phyloP scores from a whole-genome alignment of 495 filamentous ascomycete genomes.

The Neurospora sp. region DNA sequence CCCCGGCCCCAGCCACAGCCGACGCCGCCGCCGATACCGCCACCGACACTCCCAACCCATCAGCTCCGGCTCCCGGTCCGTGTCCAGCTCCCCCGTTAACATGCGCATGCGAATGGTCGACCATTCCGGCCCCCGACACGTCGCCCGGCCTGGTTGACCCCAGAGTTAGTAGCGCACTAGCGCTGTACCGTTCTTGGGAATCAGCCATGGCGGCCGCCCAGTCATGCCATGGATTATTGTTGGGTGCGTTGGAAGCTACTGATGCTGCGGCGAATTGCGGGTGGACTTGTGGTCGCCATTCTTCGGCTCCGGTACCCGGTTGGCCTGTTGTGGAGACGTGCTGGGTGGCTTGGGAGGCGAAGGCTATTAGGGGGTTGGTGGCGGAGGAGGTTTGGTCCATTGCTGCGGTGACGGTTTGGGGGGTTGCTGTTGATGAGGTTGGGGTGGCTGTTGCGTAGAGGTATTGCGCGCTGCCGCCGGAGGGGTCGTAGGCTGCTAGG shows the following conservation, averaged over 20 bases:
- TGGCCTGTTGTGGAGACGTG: slow-evolving; percentile 12
- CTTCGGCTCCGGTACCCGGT: slow-evolving; percentile 11
- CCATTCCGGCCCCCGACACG: background rate
- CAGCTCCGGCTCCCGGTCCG: background rate
- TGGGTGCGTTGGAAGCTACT: slow-evolving; percentile 9
- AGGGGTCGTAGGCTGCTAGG: slow-evolving; percentile 3
- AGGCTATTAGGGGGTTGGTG: slow-evolving; percentile 22
- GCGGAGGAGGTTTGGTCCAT: slow-evolving; percentile 6
- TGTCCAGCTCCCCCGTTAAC: slow-evolving; percentile 1
- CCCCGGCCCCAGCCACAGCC: background rate
- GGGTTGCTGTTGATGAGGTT: slow-evolving; percentile 5
- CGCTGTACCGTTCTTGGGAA: slow-evolving; percentile 35
- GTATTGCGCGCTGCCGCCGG: slow-evolving; percentile 11
- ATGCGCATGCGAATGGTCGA: slow-evolving; percentile 5
- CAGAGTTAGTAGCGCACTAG: slow-evolving; percentile 32
- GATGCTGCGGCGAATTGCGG: slow-evolving; percentile 7
- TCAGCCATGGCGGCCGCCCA: slow-evolving; percentile 38
- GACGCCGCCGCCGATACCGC: background rate
- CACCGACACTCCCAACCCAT: slow-evolving; percentile 1
- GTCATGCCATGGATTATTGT: slow-evolving; percentile 34
- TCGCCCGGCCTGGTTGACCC: slow-evolving; percentile 18
- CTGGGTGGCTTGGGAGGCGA: slow-evolving; percentile 27
- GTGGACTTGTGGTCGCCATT: slow-evolving; percentile 20
- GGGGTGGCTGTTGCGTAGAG: slow-evolving; percentile 12
- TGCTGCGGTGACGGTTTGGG: background rate